These are phyloP conservation scores for Dissoconium aciculare DNA, from an alignment of 2,329 filamentous ascomycete genomes.

Conservation along the genomic window DNA sequence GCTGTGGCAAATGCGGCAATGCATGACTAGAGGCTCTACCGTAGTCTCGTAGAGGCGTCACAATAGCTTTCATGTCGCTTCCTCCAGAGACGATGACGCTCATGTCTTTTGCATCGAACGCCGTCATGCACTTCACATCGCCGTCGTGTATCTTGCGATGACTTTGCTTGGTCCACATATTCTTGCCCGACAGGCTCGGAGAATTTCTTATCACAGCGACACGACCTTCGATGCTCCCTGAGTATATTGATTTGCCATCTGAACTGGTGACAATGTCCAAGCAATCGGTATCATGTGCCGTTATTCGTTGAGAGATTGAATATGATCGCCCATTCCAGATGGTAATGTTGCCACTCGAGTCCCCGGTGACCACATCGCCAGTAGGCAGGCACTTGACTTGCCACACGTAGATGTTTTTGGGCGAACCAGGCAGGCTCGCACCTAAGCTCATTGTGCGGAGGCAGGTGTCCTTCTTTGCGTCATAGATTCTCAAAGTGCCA, in stretches of 20 bases:
- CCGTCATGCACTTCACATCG: conserved; percentile 87
- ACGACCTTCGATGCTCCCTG: conserved; percentile 79
- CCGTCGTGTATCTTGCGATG: conserved; percentile 80
- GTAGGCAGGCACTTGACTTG: conserved; percentile 75
- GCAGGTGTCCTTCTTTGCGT: conserved; percentile 62
- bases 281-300: conserved; percentile 78
- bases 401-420: conserved; percentile 84
- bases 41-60: conserved; percentile 64
- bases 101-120: conserved; percentile 63
- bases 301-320: conserved; percentile 70
- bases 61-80: conserved; percentile 66
- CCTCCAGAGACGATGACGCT: conserved; percentile 88
- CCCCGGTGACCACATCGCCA: conserved; percentile 83
- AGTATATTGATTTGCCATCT: conserved; percentile 70
- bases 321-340: conserved; percentile 93
- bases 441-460: conserved; percentile 76
- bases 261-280: conserved; percentile 70
- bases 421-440: conserved; percentile 57
- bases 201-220: conserved; percentile 68
- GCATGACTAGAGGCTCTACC: conserved; percentile 67
- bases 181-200: conserved; percentile 30
- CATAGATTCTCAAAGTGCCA: conserved; percentile 82
- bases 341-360: conserved; percentile 83
- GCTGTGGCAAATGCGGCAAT: conserved; percentile 71
- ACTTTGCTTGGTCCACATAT: conserved; percentile 70